Evolutionary conservation across 345 rosid species (phyloP).

Genomic region (Zanthoxylum bungeanum): DNA sequence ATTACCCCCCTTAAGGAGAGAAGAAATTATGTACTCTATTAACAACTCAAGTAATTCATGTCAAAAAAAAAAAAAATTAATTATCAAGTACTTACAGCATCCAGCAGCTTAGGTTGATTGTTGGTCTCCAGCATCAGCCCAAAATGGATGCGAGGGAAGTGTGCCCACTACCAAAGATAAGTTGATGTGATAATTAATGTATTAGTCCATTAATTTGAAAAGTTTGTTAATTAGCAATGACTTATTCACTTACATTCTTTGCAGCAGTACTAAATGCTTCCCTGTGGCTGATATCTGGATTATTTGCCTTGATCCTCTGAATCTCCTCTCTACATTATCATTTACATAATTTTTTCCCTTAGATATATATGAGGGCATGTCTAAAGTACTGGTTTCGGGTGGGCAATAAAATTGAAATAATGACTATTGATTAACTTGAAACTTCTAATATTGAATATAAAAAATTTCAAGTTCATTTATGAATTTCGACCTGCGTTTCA

Average conservation of each 20-base stretch:
- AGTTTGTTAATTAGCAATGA: neutral
- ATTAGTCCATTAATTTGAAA: neutral
- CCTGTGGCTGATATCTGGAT: conserved; percentile 93
- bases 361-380: too few relatives aligned
- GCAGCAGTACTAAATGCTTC: conserved; percentile 99
- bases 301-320: conserved; percentile 96
- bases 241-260: conserved; percentile 66
- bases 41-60: too few relatives aligned
- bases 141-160: conserved; percentile 88
- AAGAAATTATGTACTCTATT: too few relatives aligned
- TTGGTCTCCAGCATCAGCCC: conserved; percentile 79
- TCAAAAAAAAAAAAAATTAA: too few relatives aligned
- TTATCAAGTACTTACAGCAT: conserved; percentile 36
- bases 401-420: too few relatives aligned
- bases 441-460: too few relatives aligned
- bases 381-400: too few relatives aligned
- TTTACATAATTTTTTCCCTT: neutral
- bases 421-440: too few relatives aligned
- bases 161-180: conserved; percentile 72
- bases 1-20: too few relatives aligned
- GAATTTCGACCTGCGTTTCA: too few relatives aligned
- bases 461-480: too few relatives aligned
- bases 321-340: conserved; percentile 78
- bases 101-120: conserved; percentile 56
- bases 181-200: neutral